Evolutionary conservation across 2,329 filamentous ascomycete species (phyloP).

Genomic region (Xylariaceae sp.): DNA sequence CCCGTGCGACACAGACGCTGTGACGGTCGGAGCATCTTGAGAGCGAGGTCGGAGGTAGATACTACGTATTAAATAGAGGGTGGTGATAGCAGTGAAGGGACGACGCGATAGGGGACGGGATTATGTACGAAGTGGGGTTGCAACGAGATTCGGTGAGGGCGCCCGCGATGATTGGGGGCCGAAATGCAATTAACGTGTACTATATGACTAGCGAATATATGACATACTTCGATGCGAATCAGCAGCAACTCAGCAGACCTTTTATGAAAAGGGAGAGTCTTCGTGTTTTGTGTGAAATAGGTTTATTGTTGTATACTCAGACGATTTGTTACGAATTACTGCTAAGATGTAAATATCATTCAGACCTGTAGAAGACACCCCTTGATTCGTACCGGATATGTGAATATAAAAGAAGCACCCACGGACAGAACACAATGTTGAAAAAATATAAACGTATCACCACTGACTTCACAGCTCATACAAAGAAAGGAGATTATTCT

Average conservation of each 20-base stretch:
- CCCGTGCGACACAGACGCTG: slow-evolving; percentile 14
- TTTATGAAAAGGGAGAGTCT: too few relatives aligned
- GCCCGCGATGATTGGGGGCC: background rate
- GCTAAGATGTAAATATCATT: background rate
- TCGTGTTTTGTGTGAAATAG: too few relatives aligned
- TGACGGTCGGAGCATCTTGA: slow-evolving; percentile 14
- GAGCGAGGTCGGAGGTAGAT: background rate
- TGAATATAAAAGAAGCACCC: background rate
- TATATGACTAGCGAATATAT: background rate
- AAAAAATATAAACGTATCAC: too few relatives aligned
- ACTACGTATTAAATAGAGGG: background rate
- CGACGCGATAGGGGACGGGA: background rate
- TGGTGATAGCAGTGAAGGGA: background rate
- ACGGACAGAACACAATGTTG: too few relatives aligned
- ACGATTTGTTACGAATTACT: background rate
- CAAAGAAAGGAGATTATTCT: too few relatives aligned
- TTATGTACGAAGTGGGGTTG: background rate
- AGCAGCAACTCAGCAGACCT: too few relatives aligned
- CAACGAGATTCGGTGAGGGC: background rate
- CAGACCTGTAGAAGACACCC: background rate
- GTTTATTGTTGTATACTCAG: too few relatives aligned
- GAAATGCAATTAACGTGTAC: background rate
- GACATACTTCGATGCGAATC: too few relatives aligned
- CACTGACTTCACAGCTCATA: background rate
- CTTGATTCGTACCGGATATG: background rate